A percentile compares a stretch with the other conserved stretches of the same genome.
Evolutionary conservation across 352 stramenopile genomes (phyloP).

Genomic region (Stephanocyclus meneghinianus): DNA sequence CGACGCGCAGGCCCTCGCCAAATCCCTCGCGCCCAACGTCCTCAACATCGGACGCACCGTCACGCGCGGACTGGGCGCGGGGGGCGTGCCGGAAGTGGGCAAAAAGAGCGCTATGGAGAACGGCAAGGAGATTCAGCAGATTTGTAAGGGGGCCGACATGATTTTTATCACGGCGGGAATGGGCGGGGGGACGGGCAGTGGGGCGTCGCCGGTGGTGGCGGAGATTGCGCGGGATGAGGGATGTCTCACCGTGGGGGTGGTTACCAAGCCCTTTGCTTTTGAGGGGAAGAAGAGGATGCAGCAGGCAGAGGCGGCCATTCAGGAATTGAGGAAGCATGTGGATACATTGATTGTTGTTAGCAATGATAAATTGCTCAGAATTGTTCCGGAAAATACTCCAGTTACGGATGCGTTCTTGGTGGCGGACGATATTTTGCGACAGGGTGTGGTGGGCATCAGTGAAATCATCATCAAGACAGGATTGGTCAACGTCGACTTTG

Average conservation of each 20-base stretch:
- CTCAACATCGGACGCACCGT: slow-evolving; percentile 83
- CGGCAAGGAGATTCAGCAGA: slow-evolving; percentile 62
- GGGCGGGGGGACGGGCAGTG: slow-evolving; percentile 75
- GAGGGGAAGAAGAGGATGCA: slow-evolving; percentile 90
- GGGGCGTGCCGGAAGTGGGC: slow-evolving; percentile 68
- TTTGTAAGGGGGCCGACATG: slow-evolving; percentile 66
- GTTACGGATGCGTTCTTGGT: slow-evolving; percentile 82
- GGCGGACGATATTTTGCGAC: slow-evolving; percentile 84
- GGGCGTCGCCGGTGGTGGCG: slow-evolving; percentile 89
- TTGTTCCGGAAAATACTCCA: slow-evolving; percentile 85
- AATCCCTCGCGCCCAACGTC: slow-evolving; percentile 60
- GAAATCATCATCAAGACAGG: slow-evolving; percentile 88
- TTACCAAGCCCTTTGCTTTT: slow-evolving; percentile 94
- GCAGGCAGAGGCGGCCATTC: slow-evolving; percentile 88
- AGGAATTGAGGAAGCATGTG: slow-evolving; percentile 88
- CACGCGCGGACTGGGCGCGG: slow-evolving; percentile 76
- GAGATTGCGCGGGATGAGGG: slow-evolving; percentile 87
- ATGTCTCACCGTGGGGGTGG: slow-evolving; percentile 92
- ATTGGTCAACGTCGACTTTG: slow-evolving; percentile 95
- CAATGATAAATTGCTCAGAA: slow-evolving; percentile 90
- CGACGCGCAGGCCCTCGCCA: slow-evolving; percentile 74
- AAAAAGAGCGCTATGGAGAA: slow-evolving; percentile 67
- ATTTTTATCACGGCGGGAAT: slow-evolving; percentile 77
- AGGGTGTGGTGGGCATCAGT: slow-evolving; percentile 85
- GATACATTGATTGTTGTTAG: slow-evolving; percentile 93